phyloP scores from a whole-genome alignment of 1,284 basidiomycete species.

The Apiotrichum porosum region DNA sequence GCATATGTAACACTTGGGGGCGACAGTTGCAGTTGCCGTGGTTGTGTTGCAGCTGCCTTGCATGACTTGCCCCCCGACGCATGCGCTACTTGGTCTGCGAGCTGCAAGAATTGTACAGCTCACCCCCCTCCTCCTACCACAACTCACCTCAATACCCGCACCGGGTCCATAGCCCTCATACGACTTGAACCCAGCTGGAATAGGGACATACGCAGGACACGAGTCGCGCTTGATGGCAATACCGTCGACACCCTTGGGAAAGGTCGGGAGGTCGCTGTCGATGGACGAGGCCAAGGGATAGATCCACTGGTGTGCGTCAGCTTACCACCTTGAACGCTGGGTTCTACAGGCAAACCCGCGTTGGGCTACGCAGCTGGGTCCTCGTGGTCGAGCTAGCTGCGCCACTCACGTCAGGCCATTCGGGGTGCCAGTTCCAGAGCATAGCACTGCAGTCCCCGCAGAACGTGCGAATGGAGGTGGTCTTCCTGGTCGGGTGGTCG shows the following conservation, averaged over 20 bases:
- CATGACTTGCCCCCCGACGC: too few species aligned
- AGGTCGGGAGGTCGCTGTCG: slow-evolving; percentile 39
- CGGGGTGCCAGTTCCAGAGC: slow-evolving; percentile 47
- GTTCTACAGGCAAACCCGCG: too few species aligned
- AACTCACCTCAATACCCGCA: slow-evolving; percentile 34
- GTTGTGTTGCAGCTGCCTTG: too few species aligned
- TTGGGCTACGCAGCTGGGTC: too few species aligned
- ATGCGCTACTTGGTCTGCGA: too few species aligned
- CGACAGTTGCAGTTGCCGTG: too few species aligned
- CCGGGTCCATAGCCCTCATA: slow-evolving; percentile 38
- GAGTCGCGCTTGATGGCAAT: slow-evolving; percentile 36
- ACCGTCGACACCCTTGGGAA: slow-evolving; percentile 27
- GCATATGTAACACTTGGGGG: too few species aligned
- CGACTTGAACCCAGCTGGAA: slow-evolving; percentile 29
- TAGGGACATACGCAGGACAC: slow-evolving; percentile 39
- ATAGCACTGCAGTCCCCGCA: slow-evolving; percentile 43
- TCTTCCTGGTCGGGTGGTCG: slow-evolving; percentile 32
- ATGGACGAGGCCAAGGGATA: slow-evolving; percentile 47
- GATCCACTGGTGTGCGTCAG: slow-evolving; percentile 37
- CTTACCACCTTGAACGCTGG: too few species aligned
- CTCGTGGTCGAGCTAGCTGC: too few species aligned
- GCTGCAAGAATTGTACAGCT: too few species aligned
- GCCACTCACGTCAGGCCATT: slow-evolving; percentile 40
- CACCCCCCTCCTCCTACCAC: neutral
- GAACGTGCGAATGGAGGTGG: slow-evolving; percentile 37